Evolutionary conservation across 768 basidiomycete species (phyloP).

Genomic region (Hypholoma fasciculare): DNA sequence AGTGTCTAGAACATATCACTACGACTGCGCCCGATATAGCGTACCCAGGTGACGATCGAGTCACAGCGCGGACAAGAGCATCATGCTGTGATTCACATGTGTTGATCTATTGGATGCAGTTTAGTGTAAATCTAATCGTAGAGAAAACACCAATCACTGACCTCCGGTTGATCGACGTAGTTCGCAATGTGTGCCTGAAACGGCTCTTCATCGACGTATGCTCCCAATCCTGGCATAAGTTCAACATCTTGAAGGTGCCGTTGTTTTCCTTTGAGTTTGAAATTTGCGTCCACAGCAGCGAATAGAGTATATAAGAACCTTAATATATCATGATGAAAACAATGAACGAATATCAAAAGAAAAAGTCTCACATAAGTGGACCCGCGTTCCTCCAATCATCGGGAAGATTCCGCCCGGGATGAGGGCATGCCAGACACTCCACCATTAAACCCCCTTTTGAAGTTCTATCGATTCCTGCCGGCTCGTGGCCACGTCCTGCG

Average conservation of each 20-base stretch:
- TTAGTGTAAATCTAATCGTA: no score
- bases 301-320: conserved; percentile 11
- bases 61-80: conserved; percentile 10
- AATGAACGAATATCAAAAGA: no score
- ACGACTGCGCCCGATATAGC: conserved; percentile 3
- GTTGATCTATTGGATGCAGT: conserved; percentile 5
- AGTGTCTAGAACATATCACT: conserved; percentile 18
- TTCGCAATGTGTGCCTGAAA: neutral
- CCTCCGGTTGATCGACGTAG: conserved; percentile 12
- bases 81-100: conserved; percentile 15
- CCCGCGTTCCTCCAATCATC: neutral
- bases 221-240: neutral
- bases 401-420: conserved; percentile 14
- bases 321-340: no score
- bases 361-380: no score
- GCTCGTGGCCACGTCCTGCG: conserved; percentile 12
- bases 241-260: conserved; percentile 6
- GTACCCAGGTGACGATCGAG: conserved; percentile 8
- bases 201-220: neutral
- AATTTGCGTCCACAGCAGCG: conserved; percentile 11
- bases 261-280: conserved; percentile 11
- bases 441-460: conserved; percentile 3
- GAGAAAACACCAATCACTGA: no score
- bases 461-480: conserved; percentile 2
- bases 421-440: conserved; percentile 18